These are phyloP conservation scores for Aspergillus sp. DNA, from an alignment of 2,329 filamentous ascomycete species.

Conservation along the genomic window DNA sequence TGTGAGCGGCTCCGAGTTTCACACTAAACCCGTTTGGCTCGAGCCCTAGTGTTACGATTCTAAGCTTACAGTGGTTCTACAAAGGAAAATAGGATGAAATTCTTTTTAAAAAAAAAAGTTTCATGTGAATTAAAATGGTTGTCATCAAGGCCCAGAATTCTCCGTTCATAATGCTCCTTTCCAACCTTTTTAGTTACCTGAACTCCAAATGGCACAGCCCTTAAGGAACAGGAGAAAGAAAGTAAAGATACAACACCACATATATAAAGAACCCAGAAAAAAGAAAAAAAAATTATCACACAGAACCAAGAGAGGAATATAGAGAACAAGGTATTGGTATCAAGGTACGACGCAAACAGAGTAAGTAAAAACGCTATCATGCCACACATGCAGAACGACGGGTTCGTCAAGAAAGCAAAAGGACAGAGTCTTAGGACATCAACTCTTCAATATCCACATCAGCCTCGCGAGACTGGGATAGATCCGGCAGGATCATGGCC, in stretches of 20 bases:
- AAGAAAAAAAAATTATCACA: slow-evolving; percentile 1
- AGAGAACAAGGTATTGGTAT: slow-evolving; percentile 21
- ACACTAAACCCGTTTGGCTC: neutral
- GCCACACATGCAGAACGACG: slow-evolving; percentile 23
- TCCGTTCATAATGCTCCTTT: neutral
- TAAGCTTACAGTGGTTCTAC: neutral
- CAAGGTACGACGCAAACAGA: slow-evolving; percentile 12
- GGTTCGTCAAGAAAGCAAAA: slow-evolving; percentile 1
- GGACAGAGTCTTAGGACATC: slow-evolving; percentile 23
- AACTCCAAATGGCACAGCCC: slow-evolving; percentile 5
- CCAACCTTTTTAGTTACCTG: neutral
- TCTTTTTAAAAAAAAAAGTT: neutral
- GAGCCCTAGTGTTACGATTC: neutral
- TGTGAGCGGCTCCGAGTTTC: slow-evolving; percentile 7
- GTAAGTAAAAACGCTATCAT: slow-evolving; percentile 13
- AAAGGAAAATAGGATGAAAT: neutral
- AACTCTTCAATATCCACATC: slow-evolving; percentile 38
- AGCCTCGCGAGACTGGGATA: slow-evolving; percentile 27
- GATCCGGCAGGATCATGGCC: slow-evolving; percentile 30
- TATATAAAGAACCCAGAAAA: slow-evolving; percentile 7
- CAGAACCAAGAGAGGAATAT: neutral
- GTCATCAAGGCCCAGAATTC: neutral
- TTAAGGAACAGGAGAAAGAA: neutral
- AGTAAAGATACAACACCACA: slow-evolving; percentile 4
- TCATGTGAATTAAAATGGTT: neutral